Evolutionary conservation across 2,329 filamentous ascomycete genomes (phyloP), one percentile per base, ranked within the genome.

Genomic region (Metarhizium guizhouense): DNA sequence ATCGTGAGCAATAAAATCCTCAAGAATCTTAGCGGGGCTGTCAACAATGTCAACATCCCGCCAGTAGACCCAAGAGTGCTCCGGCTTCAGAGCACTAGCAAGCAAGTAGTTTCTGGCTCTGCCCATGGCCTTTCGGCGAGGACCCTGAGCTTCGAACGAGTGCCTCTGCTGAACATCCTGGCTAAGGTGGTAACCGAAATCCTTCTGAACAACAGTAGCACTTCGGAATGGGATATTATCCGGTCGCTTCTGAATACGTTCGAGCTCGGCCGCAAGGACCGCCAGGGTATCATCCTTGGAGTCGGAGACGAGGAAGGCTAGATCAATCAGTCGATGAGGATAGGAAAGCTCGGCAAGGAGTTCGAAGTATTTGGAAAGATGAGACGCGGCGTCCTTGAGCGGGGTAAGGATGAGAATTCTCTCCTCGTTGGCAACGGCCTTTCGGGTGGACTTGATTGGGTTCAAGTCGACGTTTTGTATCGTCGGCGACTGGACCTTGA

Each of bases 31-130:
- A 60, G 82, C 80, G 2, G 93, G 90, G 69, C 88, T 95, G 67
- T 99, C 92, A 50, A 89, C 85, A 64, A 99, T 96, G 71, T 99
- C 94, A 52, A 96, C 92, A 70, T 99, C 94, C 58, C 94, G 84
- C 94, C 94, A 99, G 72, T 96, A 97, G 8, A 97, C 92, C 94
- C 94, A 99, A 8, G 91, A 93, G 69, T 99, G 94, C 59, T 97
- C 91, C 0, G 91, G 85, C 75, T 95, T 95, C 65, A 99, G 69
- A 3, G 94, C 87, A 0, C 90, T 79, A 36, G 85, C 83, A 2
- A 99, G 82, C 20, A 99, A 79, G 71, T 95, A 99, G 71, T 99
- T 99, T 63, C 94, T 84, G 32, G 94, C 94, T 62, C 81, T 85
- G 49, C 88, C 94, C 82, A 99, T 92, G 40, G 87, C 84, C 74